phyloP scores from a whole-genome alignment of 2,329 filamentous ascomycete species.

The Aspergillus oerlinghausenensis region DNA sequence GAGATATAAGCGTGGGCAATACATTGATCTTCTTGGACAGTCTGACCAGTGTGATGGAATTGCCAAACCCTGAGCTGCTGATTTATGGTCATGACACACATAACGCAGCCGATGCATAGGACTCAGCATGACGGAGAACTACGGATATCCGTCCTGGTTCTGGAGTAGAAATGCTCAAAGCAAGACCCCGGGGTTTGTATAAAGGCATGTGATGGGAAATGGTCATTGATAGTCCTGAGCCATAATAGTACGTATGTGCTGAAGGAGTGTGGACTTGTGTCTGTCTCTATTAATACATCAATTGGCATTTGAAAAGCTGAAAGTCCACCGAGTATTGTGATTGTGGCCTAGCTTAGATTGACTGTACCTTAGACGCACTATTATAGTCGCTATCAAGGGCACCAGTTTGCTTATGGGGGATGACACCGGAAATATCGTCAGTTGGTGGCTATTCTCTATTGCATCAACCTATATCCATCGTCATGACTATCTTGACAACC shows the following conservation, averaged over 20 bases:
- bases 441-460: background rate
- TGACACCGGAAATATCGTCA: background rate
- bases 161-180: too few relatives aligned
- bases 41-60: background rate
- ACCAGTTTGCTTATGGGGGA: background rate
- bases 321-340: background rate
- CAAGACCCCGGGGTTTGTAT: too few relatives aligned
- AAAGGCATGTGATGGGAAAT: background rate
- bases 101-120: background rate
- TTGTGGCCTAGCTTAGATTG: background rate
- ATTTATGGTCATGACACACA: background rate
- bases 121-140: background rate
- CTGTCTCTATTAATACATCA: background rate
- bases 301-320: background rate
- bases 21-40: background rate
- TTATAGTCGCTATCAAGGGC: background rate
- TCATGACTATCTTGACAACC: too few relatives aligned
- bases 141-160: too few relatives aligned
- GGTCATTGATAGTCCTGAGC: background rate
- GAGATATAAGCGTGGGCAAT: background rate
- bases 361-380: background rate
- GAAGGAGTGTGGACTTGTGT: background rate
- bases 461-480: too few relatives aligned
- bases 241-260: background rate
- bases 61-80: too few relatives aligned